Evolutionary conservation across 441 rosid species (phyloP).

Genomic region (Flueggea neowawraea): DNA sequence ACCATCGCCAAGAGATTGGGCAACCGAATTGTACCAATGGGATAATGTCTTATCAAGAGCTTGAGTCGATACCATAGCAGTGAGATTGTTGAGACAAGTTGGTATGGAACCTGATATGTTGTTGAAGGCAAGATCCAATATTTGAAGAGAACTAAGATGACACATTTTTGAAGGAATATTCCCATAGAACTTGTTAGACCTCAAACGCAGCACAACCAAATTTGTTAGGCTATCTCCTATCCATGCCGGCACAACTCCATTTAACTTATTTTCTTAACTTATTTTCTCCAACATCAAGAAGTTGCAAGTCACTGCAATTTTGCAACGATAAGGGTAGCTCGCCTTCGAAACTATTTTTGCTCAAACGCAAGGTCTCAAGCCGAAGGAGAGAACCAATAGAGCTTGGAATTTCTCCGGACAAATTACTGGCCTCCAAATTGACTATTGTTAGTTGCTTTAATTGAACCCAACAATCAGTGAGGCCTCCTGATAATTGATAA

Average conservation of each 20-base stretch:
- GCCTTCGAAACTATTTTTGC: constrained; percentile 2
- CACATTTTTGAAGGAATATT: background rate
- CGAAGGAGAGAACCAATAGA: background rate
- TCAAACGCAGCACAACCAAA: constrained; percentile 11
- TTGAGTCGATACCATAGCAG: no score
- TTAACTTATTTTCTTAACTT: no score
- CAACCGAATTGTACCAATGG: no score
- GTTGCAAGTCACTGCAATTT: no score
- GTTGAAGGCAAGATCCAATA: constrained; percentile 7
- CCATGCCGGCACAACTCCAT: no score
- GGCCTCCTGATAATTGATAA: constrained; percentile 10
- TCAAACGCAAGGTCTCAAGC: background rate
- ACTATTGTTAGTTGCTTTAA: background rate
- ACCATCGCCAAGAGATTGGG: no score
- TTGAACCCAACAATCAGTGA: constrained; percentile 3
- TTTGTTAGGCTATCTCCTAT: background rate
- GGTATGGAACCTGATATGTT: constrained; percentile 2
- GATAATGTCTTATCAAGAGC: no score
- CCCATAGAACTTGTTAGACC: constrained; percentile 20
- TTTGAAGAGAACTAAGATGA: background rate
- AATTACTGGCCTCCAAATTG: background rate
- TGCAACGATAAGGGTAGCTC: background rate
- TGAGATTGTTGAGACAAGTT: no score
- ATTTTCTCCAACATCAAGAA: no score
- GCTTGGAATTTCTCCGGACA: constrained; percentile 5